Base-by-base conservation (phyloP, 257 asterid genomes). In the Voacanga thouarsii region DNA sequence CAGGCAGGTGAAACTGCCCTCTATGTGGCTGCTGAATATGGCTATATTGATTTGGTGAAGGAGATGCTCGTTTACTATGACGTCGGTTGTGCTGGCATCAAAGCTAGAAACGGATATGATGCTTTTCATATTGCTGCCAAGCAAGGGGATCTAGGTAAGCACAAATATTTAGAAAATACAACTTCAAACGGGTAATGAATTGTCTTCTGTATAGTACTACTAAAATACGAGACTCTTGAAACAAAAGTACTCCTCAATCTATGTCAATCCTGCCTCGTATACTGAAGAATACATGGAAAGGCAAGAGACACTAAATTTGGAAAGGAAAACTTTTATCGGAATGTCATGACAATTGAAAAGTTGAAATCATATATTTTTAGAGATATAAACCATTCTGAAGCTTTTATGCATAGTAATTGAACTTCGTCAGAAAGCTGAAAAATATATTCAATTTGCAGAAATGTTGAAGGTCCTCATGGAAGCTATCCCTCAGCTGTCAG, bases 91-190 rank as follows among this genome's bases (percentile, higher is more conserved):
- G 96, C 97, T 77, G 83, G 90, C 28, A 83, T 87, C 83, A 92
- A 92, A 51, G 90, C 97, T 57, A 89, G 75, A 79, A 92, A 88
- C 84, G 96, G 97, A 2, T 90, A 51, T 83, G 97, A 92, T 83
- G 91, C 93, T 51, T 89, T 92, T 84, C 97, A 89, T 74, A 89
- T 92, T 75, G 97, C 96, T 85, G 90, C 97, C 80, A 90, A 88
- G 84, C 84, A 86, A 2, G 96, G 94, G 44, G 82, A 89, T 73
- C 75, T 90, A 41, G 97, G 97, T 92, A 56, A 84, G 80, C 39
- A 14, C 37, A 33, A 33, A 33, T 33, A 33, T 33, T 1, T 33
- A 33, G 44, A 43, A n/a, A n/a, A 43, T 43, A 43, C 47, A 7
- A 43, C 47, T 43, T 43, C 47, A 43, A 43, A 7, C 37, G 4